Evolutionary conservation across 2,329 filamentous ascomycete species (phyloP).

Genomic region (Calycina marina): DNA sequence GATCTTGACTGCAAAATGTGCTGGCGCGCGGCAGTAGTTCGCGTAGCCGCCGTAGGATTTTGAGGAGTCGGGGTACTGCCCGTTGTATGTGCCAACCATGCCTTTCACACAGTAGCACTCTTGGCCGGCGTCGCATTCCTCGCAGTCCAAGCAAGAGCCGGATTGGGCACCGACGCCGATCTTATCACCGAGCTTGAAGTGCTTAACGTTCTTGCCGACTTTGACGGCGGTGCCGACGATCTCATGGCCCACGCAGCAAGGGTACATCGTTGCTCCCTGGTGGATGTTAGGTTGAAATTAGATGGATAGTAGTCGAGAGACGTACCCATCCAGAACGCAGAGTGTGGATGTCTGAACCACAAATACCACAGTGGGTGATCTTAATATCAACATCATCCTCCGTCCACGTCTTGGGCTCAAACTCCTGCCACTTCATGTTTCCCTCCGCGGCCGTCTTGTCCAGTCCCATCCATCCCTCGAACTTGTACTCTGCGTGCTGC

Average conservation of each 20-base stretch:
- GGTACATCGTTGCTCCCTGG: slow-evolving; percentile 25
- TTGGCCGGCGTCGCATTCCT: slow-evolving; percentile 7
- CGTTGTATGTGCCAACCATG: slow-evolving; percentile 32
- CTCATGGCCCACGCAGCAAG: slow-evolving; percentile 34
- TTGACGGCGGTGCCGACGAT: slow-evolving; percentile 32
- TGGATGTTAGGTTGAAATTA: neutral
- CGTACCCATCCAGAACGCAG: slow-evolving; percentile 21
- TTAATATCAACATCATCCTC: slow-evolving; percentile 36
- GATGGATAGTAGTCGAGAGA: neutral
- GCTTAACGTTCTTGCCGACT: slow-evolving; percentile 28
- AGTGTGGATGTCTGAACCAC: slow-evolving; percentile 26
- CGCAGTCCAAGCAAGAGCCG: slow-evolving; percentile 18
- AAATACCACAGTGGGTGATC: slow-evolving; percentile 36
- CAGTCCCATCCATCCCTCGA: slow-evolving; percentile 25
- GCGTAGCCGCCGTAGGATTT: slow-evolving; percentile 37
- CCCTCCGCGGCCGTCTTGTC: slow-evolving; percentile 21
- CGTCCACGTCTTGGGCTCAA: slow-evolving; percentile 32
- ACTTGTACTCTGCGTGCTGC: slow-evolving; percentile 22
- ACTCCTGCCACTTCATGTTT: slow-evolving; percentile 25
- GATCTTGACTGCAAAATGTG: slow-evolving; percentile 45
- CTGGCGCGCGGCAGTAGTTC: slow-evolving; percentile 35
- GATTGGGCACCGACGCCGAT: slow-evolving; percentile 36
- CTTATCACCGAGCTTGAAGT: slow-evolving; percentile 37
- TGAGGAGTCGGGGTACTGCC: slow-evolving; percentile 18
- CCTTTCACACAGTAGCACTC: slow-evolving; percentile 17